A percentile compares a stretch with the other conserved stretches of the same genome.
These are phyloP conservation scores for Nyssa sinensis DNA, from an alignment of 148 eudicot species.

Conservation along the genomic window DNA sequence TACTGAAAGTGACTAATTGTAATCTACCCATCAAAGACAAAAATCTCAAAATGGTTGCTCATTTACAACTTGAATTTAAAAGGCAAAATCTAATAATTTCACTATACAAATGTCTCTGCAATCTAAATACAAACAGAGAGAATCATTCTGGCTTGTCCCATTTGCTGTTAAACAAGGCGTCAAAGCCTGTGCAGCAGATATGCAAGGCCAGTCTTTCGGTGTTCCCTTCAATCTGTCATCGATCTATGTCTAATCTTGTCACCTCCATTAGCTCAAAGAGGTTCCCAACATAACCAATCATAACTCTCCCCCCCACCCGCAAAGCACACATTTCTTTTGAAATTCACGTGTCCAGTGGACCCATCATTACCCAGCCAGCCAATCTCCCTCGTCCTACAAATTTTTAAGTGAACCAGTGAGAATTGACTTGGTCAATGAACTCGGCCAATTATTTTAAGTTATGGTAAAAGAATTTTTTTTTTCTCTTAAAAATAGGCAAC, in stretches of 20 bases:
- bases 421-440: too few relatives aligned
- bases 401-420: too few relatives aligned
- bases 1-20: not conserved
- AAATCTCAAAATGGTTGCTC: not conserved
- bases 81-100: not conserved
- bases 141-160: not conserved
- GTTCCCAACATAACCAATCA: conserved; percentile 36
- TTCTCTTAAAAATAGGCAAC: too few relatives aligned
- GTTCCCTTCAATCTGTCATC: conserved; percentile 5
- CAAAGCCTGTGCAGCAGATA: conserved; percentile 9
- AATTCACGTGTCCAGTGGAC: conserved; percentile 38
- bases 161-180: conserved; percentile 17
- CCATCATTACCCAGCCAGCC: conserved; percentile 17
- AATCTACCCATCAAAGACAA: not conserved
- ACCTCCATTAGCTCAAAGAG: conserved; percentile 17
- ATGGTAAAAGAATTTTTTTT: too few relatives aligned
- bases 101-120: too few relatives aligned
- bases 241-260: conserved; percentile 14
- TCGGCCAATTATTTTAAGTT: too few relatives aligned
- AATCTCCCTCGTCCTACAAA: conserved; percentile 24
- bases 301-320: conserved; percentile 19
- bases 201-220: not conserved
- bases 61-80: not conserved
- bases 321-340: conserved; percentile 14
- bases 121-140: too few relatives aligned